phyloP scores from a whole-genome alignment of 176 grass and related monocot genomes.

The Aechmea fasciata region DNA sequence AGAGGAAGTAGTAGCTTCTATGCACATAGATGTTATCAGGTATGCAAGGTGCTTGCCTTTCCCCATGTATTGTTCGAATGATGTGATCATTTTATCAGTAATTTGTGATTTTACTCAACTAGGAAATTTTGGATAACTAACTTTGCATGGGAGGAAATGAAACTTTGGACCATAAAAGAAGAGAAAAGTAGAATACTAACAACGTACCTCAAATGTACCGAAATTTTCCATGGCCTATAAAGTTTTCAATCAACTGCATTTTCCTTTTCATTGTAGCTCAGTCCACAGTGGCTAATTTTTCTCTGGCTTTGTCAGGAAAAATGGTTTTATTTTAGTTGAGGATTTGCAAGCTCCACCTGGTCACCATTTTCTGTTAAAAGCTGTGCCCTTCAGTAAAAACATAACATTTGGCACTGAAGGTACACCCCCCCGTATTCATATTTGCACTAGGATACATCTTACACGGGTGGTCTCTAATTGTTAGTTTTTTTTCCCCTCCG shows the following conservation, averaged over 20 bases:
- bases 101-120: not conserved
- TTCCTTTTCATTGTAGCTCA: not conserved
- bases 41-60: slow-evolving; percentile 9
- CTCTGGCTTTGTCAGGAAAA: slow-evolving; percentile 52
- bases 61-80: not conserved
- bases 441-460: not conserved
- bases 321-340: slow-evolving; percentile 83
- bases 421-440: slow-evolving; percentile 17
- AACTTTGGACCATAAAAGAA: no score
- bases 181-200: no score
- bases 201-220: no score
- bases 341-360: slow-evolving; percentile 69
- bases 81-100: not conserved
- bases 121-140: not conserved
- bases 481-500: not conserved
- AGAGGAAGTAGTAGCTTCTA: slow-evolving; percentile 85
- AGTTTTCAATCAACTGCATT: not conserved
- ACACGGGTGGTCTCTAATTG: slow-evolving; percentile 1
- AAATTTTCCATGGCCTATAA: no score
- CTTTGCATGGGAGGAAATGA: no score
- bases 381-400: slow-evolving; percentile 94
- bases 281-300: slow-evolving; percentile 4
- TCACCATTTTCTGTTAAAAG: slow-evolving; percentile 76
- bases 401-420: slow-evolving; percentile 90
- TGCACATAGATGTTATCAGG: slow-evolving; percentile 88